A percentile compares a stretch with the other conserved stretches of the same genome.
Evolutionary conservation across 2,329 filamentous ascomycete genomes (phyloP).

Genomic region (Aspergillus tubingensis): DNA sequence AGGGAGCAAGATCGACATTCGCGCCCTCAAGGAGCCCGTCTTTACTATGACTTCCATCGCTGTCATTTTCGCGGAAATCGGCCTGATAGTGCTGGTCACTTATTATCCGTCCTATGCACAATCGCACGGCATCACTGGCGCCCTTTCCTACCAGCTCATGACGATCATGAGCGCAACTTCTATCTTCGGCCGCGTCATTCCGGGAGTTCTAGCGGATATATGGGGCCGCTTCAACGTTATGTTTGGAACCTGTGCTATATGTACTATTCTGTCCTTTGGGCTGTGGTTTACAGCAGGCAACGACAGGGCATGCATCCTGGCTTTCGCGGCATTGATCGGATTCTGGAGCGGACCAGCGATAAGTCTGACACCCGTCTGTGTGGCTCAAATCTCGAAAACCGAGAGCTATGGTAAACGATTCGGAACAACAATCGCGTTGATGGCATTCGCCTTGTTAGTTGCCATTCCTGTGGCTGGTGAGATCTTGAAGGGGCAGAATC

Average conservation of each 20-base stretch:
- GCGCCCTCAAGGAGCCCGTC: slow-evolving; percentile 13
- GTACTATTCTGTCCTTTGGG: slow-evolving; percentile 24
- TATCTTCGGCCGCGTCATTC: slow-evolving; percentile 26
- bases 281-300: slow-evolving; percentile 25
- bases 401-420: slow-evolving; percentile 30
- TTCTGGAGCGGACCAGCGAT: slow-evolving; percentile 28
- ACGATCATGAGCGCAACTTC: slow-evolving; percentile 20
- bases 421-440: slow-evolving; percentile 23
- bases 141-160: slow-evolving; percentile 22
- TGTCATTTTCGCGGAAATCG: slow-evolving; percentile 20
- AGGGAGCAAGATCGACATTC: slow-evolving; percentile 13
- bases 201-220: slow-evolving; percentile 28
- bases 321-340: slow-evolving; percentile 27
- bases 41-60: slow-evolving; percentile 19
- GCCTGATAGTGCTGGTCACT: slow-evolving; percentile 21
- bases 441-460: slow-evolving; percentile 20
- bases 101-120: slow-evolving; percentile 25
- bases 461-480: slow-evolving; percentile 29
- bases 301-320: slow-evolving; percentile 24
- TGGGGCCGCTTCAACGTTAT: slow-evolving; percentile 31
- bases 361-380: slow-evolving; percentile 32
- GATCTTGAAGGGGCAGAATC: slow-evolving; percentile 20
- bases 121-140: slow-evolving; percentile 9
- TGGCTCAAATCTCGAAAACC: slow-evolving; percentile 31
- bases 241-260: slow-evolving; percentile 21